Conservation (phyloP, 345 rosid genomes). For the Noccaea caerulescens region DNA sequence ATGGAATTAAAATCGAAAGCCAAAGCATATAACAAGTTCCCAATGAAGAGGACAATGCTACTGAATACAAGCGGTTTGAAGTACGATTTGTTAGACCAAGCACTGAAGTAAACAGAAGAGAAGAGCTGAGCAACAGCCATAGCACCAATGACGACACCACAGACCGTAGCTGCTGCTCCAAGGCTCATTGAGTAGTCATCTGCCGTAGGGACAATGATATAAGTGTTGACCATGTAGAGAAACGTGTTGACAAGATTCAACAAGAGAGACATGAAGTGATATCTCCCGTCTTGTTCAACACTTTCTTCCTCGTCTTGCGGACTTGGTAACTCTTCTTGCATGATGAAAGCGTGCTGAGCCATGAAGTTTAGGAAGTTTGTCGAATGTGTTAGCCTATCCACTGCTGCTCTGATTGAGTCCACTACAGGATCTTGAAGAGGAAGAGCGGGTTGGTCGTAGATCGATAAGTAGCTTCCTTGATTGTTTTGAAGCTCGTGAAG, state of each 20-base stretch:
- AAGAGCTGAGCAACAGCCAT: constrained; percentile 98
- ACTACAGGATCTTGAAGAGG: constrained; percentile 88
- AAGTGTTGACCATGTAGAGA: constrained; percentile 94
- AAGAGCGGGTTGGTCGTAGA: constrained; percentile 84
- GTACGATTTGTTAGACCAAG: constrained; percentile 74
- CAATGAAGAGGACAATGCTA: constrained; percentile 79
- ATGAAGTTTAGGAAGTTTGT: constrained; percentile 86
- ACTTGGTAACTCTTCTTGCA: constrained; percentile 89
- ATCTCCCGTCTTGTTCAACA: constrained; percentile 59
- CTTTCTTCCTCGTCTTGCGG: constrained; percentile 78
- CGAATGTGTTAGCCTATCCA: constrained; percentile 81
- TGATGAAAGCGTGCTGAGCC: constrained; percentile 92
- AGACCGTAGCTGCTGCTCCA: constrained; percentile 96
- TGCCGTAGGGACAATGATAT: constrained; percentile 89
- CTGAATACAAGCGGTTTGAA: constrained; percentile 90
- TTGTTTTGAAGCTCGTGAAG: constrained; percentile 92
- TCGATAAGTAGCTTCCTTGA: constrained; percentile 92
- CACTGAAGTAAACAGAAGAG: constrained; percentile 73
- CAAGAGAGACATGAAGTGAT: constrained; percentile 87
- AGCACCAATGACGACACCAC: constrained; percentile 94
- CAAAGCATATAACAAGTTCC: constrained; percentile 82
- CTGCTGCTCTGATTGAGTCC: constrained; percentile 80
- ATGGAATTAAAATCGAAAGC: constrained; percentile 82
- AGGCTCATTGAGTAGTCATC: constrained; percentile 92
- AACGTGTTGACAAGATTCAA: constrained; percentile 83